phyloP scores from a whole-genome alignment of 805 yeast genomes.

The Wickerhamomyces xylosicus region DNA sequence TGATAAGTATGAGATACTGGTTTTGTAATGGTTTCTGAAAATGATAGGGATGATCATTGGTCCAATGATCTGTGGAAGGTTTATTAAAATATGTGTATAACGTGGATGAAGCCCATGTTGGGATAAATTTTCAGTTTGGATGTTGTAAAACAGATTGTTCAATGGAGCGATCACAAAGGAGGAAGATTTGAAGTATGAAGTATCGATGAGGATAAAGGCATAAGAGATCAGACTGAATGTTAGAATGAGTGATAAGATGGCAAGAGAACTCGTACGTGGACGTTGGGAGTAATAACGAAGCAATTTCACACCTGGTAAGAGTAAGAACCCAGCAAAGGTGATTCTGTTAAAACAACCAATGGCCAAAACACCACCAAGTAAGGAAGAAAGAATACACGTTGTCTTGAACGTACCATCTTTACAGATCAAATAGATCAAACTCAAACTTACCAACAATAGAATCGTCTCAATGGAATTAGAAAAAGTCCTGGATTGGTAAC shows the following conservation, averaged over 20 bases:
- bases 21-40: conserved; percentile 20
- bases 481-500: conserved; percentile 78
- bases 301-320: conserved; percentile 47
- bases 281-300: conserved; percentile 33
- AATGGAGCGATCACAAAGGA: conserved; percentile 50
- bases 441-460: conserved; percentile 29
- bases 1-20: conserved; percentile 48
- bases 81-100: conserved; percentile 63
- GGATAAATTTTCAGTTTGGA: conserved; percentile 45
- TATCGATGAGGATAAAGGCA: conserved; percentile 41
- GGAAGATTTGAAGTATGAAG: conserved; percentile 27
- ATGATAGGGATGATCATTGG: conserved; percentile 48
- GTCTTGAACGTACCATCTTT: conserved; percentile 3
- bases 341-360: conserved; percentile 79
- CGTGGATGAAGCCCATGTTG: conserved; percentile 78
- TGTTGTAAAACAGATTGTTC: conserved; percentile 69
- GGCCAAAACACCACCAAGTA: conserved; percentile 40
- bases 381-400: conserved; percentile 10
- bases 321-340: conserved; percentile 69
- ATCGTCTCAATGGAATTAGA: conserved; percentile 77
- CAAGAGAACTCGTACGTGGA: conserved; percentile 20
- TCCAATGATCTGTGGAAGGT: conserved; percentile 75
- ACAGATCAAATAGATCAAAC: conserved; percentile 24
- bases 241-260: conserved; percentile 22
- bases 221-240: conserved; percentile 28